Conservation (phyloP, 1,139 yeast species). For the Sugiyamaella neomexicana region DNA sequence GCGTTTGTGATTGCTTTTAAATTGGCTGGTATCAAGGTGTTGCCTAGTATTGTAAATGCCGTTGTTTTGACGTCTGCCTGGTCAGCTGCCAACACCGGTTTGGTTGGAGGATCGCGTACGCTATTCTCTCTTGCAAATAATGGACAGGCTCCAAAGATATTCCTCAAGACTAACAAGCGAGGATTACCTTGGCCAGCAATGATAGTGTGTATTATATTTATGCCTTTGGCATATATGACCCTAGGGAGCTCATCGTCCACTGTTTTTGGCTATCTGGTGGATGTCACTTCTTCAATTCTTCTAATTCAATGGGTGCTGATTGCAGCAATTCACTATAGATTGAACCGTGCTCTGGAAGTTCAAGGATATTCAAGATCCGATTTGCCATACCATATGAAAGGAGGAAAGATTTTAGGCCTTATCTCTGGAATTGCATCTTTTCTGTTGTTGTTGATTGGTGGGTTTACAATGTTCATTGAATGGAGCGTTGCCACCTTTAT, state of each 20-base stretch:
- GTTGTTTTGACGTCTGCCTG: constrained; percentile 69
- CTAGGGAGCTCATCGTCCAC: constrained; percentile 67
- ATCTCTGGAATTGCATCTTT: constrained; percentile 17
- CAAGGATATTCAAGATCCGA: constrained; percentile 69
- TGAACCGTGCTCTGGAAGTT: constrained; percentile 66
- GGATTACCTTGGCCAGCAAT: constrained; percentile 78
- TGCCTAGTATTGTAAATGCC: constrained; percentile 71
- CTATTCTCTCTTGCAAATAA: constrained; percentile 78
- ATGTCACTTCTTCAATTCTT: constrained; percentile 81
- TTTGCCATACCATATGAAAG: constrained; percentile 65
- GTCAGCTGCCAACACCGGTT: constrained; percentile 76
- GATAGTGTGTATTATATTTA: constrained; percentile 55
- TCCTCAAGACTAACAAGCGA: constrained; percentile 68
- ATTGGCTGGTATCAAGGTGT: constrained; percentile 56
- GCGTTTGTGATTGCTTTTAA: constrained; percentile 72
- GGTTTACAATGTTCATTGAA: constrained; percentile 16
- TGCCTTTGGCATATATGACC: constrained; percentile 63
- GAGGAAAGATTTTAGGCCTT: constrained; percentile 47
- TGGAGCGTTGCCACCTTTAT: constrained; percentile 48
- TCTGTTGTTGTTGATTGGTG: constrained; percentile 15
- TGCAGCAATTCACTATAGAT: constrained; percentile 71
- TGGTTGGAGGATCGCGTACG: constrained; percentile 79
- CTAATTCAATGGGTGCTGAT: constrained; percentile 84
- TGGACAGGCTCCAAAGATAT: constrained; percentile 73
- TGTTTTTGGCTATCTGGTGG: constrained; percentile 78